A percentile compares a stretch with the other conserved stretches of the same genome.
Evolutionary conservation across 192 early-diverging fungal genomes (phyloP).

Genomic region (Geranomyces michiganensis): DNA sequence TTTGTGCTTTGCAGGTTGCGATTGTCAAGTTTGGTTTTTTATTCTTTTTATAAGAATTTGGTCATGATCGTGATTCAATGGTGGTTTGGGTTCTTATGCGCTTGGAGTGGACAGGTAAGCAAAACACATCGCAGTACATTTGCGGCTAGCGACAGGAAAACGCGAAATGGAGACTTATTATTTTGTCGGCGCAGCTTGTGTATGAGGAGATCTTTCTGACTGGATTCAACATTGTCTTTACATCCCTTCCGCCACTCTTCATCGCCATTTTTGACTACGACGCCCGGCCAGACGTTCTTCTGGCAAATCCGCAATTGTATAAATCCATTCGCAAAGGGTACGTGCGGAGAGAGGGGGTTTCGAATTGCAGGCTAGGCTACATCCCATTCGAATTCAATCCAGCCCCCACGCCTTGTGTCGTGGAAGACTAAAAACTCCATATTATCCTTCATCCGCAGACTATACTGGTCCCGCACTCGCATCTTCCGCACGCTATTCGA

Average conservation of each 20-base stretch:
- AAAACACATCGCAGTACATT: neutral
- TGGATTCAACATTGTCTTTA: slow-evolving; percentile 58
- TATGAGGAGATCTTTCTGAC: slow-evolving; percentile 62
- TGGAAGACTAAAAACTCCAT: too few species aligned
- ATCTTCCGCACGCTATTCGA: slow-evolving; percentile 15
- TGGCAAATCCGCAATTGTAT: slow-evolving; percentile 51
- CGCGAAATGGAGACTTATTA: neutral
- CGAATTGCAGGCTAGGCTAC: too few species aligned
- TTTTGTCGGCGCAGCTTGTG: slow-evolving; percentile 30
- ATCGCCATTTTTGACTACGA: slow-evolving; percentile 57
- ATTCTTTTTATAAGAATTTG: slow-evolving; percentile 64
- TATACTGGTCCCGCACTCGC: slow-evolving; percentile 23
- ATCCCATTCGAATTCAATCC: too few species aligned
- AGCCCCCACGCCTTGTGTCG: too few species aligned
- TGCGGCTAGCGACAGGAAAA: neutral
- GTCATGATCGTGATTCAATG: slow-evolving; percentile 55
- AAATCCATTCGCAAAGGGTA: slow-evolving; percentile 39
- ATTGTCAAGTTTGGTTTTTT: slow-evolving; percentile 52
- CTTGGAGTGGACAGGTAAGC: slow-evolving; percentile 54
- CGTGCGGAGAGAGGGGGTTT: too few species aligned
- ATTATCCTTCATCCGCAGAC: neutral
- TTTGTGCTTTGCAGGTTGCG: neutral
- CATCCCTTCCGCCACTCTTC: slow-evolving; percentile 54
- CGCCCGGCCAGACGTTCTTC: slow-evolving; percentile 39
- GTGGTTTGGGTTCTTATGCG: slow-evolving; percentile 51